Base-by-base conservation (phyloP, 208 protist genomes). In the Acanthamoeba sp. region DNA sequence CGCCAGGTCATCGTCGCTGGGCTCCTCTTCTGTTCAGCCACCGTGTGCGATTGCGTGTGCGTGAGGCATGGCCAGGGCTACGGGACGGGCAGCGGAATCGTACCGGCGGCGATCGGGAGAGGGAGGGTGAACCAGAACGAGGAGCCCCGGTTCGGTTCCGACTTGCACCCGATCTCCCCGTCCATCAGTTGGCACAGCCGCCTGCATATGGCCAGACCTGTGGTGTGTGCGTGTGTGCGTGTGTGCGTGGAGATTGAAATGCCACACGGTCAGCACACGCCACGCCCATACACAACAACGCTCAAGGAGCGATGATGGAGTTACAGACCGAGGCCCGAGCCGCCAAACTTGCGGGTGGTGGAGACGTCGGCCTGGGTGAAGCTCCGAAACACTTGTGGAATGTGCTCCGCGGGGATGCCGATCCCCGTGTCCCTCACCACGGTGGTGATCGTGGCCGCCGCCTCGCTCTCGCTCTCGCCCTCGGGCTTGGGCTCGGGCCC, bases 361-460 rank as follows among this genome's bases (percentile, higher is more conserved):
- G 91, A 78, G 16, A 62, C 95, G 78, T 96, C 94, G 22, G 59
- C 95, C 80, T 97, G 95, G 0, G 66, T 76, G 76, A 96, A 97
- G 34, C 73, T 64, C 59, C 96, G 69, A 78, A 97, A 97, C 12
- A 97, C 55, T 42, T 57, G n/a, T 10, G 45, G 84, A 32, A 95
- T 93, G 20, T 93, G 36, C 6, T 96, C 94, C 82, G 48, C 52
- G 24, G 95, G 69, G 20, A 97, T 97, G 42, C 96, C 96, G 40
- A 97, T 95, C 59, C 96, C 96, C 2, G 94, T 95, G 55, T 97
- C 96, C 42, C 76, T 57, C 9, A 96, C 93, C 3, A n/a, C 22
- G 1, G 55, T 27, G 7, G 38, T 40, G 7, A 55, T 82, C 88
- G 45, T 48, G 3, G 45, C 10, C 24, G 16, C 14, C 34, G 76